These are phyloP conservation scores for Aureobasidium sp. DNA, from an alignment of 2,329 filamentous ascomycete genomes.

Conservation along the genomic window DNA sequence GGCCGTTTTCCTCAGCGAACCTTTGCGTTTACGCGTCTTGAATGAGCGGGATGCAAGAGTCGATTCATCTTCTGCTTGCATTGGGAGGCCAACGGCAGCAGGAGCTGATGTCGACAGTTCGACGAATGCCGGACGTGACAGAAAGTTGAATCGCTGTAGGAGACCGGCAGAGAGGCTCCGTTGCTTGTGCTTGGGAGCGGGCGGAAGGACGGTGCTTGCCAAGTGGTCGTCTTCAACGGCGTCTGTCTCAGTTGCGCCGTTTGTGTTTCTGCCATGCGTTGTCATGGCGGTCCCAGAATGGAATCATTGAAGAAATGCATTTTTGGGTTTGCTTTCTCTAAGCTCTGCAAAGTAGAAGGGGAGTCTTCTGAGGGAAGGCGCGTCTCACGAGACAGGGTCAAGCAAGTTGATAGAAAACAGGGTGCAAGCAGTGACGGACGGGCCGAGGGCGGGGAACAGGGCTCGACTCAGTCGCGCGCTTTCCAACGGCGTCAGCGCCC, in stretches of 20 bases:
- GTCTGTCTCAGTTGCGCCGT: conserved; percentile 6
- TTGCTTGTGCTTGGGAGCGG: neutral
- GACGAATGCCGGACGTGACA: neutral
- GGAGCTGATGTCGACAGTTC: conserved; percentile 1
- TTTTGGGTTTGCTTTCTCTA: neutral
- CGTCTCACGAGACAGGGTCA: neutral
- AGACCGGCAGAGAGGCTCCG: conserved; percentile 3
- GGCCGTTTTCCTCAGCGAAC: conserved; percentile 79
- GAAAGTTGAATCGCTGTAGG: conserved; percentile 7
- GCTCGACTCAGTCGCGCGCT: neutral
- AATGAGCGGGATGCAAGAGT: conserved; percentile 43
- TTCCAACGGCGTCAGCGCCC: neutral
- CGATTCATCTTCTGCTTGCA: conserved; percentile 26
- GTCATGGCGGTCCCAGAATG: neutral
- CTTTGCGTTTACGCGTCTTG: conserved; percentile 62
- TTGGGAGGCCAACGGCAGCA: conserved; percentile 5
- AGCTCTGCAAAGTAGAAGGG: neutral
- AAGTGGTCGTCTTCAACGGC: conserved; percentile 10
- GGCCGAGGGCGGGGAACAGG: conserved; percentile 4
- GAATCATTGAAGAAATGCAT: neutral
- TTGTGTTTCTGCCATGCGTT: conserved; percentile 7
- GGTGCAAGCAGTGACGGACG: neutral
- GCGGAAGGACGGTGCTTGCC: neutral
- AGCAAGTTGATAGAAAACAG: neutral
- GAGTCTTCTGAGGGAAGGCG: neutral